Conservation (phyloP, 2,329 filamentous ascomycete genomes). For the Cladosporium sp. region DNA sequence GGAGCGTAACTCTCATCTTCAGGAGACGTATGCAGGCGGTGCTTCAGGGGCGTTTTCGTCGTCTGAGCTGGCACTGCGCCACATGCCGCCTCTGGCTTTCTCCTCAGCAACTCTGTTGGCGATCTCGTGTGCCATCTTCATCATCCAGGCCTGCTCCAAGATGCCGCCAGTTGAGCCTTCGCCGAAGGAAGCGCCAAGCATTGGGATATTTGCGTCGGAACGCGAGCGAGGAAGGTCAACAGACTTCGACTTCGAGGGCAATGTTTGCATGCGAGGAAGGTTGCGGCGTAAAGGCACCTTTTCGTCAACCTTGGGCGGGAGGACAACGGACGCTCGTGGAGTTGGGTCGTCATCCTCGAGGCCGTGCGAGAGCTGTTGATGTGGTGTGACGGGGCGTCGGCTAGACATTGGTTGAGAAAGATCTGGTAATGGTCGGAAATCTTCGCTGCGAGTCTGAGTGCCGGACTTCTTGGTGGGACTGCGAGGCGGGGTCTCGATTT, state of each 20-base stretch:
- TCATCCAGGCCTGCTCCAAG: slow-evolving; percentile 78
- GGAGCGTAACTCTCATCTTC: slow-evolving; percentile 4
- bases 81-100: slow-evolving; percentile 48
- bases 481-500: slow-evolving; percentile 45
- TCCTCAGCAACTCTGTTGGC: slow-evolving; percentile 83
- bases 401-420: not conserved
- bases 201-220: slow-evolving; percentile 23
- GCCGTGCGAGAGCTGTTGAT: not conserved
- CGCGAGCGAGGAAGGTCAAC: slow-evolving; percentile 15
- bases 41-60: slow-evolving; percentile 20
- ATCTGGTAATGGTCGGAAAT: slow-evolving; percentile 3
- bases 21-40: slow-evolving; percentile 35
- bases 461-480: slow-evolving; percentile 39
- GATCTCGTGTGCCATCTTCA: slow-evolving; percentile 92
- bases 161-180: slow-evolving; percentile 45
- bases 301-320: not conserved
- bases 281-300: slow-evolving; percentile 15
- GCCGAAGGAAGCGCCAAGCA: slow-evolving; percentile 20
- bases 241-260: slow-evolving; percentile 14
- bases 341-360: slow-evolving; percentile 13
- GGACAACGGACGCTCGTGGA: slow-evolving; percentile 12
- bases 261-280: slow-evolving; percentile 18
- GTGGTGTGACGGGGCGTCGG: slow-evolving; percentile 18
- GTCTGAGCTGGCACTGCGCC: slow-evolving; percentile 11
- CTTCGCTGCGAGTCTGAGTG: slow-evolving; percentile 23